Conservation (phyloP, 441 rosid genomes). For the Sinapis alba region DNA sequence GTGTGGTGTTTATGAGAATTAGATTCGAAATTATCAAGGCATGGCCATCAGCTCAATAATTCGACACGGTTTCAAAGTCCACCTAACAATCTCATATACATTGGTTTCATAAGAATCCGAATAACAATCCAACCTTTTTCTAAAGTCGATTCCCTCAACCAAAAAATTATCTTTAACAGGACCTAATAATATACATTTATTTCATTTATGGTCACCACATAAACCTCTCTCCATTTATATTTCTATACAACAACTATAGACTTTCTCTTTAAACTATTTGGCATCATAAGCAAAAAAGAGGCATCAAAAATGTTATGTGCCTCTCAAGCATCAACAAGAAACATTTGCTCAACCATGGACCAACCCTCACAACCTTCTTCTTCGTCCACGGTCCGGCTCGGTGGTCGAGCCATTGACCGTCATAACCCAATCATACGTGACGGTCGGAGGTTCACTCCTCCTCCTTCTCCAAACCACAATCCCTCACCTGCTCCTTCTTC, state of each 20-base stretch:
- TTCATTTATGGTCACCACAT: background rate
- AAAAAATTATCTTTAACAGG: background rate
- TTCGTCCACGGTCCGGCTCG: slow-evolving; percentile 47
- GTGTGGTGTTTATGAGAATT: slow-evolving; percentile 30
- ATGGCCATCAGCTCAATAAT: slow-evolving; percentile 12
- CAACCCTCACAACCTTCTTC: slow-evolving; percentile 46
- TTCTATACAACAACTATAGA: background rate
- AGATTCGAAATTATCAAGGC: slow-evolving; percentile 33
- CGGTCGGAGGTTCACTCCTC: slow-evolving; percentile 59
- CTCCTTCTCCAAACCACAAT: slow-evolving; percentile 54
- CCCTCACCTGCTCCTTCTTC: slow-evolving; percentile 46
- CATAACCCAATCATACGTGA: slow-evolving; percentile 94
- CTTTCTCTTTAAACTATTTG: background rate
- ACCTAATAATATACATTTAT: background rate
- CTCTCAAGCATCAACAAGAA: slow-evolving; percentile 78
- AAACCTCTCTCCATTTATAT: background rate
- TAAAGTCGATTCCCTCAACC: slow-evolving; percentile 30
- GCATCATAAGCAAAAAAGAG: background rate
- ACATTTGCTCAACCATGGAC: slow-evolving; percentile 53
- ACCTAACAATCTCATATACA: slow-evolving; percentile 22
- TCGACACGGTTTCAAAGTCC: slow-evolving; percentile 26
- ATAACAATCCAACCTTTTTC: slow-evolving; percentile 8
- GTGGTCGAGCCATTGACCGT: slow-evolving; percentile 87
- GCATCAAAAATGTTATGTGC: slow-evolving; percentile 51
- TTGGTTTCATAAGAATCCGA: slow-evolving; percentile 36